Conservation (phyloP, 1,139 yeast genomes). For the Debaryomyces coudertii region DNA sequence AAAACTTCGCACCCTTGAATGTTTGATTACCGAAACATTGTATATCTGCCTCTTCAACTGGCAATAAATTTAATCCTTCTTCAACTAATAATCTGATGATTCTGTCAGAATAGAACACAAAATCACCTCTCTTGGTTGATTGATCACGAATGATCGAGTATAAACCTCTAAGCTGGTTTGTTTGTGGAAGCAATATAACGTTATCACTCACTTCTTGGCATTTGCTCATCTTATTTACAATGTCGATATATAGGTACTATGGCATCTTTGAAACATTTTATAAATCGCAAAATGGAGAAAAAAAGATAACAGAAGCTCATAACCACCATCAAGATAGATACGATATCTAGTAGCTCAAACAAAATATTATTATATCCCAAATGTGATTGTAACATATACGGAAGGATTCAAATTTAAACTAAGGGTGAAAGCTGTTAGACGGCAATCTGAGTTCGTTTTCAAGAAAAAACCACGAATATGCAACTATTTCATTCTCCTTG, state of each 20-base stretch:
- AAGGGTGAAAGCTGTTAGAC: too few relatives aligned
- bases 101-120: slow-evolving; percentile 92
- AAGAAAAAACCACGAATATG: too few relatives aligned
- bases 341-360: background rate
- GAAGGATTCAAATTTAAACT: too few relatives aligned
- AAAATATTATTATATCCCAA: background rate
- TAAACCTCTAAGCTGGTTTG: slow-evolving; percentile 84
- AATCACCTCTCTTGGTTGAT: slow-evolving; percentile 81
- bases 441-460: too few relatives aligned
- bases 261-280: background rate
- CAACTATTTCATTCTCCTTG: too few relatives aligned
- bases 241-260: background rate
- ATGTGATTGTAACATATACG: too few relatives aligned
- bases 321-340: background rate
- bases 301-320: background rate
- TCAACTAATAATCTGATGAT: slow-evolving; percentile 91
- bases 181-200: slow-evolving; percentile 78
- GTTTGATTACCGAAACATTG: slow-evolving; percentile 76
- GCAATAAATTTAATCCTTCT: slow-evolving; percentile 90
- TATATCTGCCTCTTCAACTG: slow-evolving; percentile 69
- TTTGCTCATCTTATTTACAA: slow-evolving; percentile 22
- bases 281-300: background rate
- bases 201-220: slow-evolving; percentile 40
- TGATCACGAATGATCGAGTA: slow-evolving; percentile 88
- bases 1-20: slow-evolving; percentile 78